These are phyloP conservation scores for Cladosporium sphaerospermum DNA, from an alignment of 2,329 filamentous ascomycete species.

Conservation along the genomic window DNA sequence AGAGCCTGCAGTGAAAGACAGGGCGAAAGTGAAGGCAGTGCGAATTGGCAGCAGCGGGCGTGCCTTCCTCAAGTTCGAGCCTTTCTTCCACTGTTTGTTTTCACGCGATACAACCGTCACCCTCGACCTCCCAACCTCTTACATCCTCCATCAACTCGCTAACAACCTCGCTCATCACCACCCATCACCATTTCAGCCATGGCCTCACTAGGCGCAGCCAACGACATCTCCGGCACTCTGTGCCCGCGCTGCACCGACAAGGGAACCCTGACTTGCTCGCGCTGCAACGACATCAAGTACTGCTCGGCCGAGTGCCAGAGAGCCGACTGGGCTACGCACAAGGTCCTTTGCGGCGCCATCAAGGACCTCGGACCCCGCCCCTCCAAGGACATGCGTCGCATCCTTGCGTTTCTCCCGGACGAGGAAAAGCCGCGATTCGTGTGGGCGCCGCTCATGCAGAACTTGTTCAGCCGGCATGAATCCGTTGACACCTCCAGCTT, in stretches of 20 bases:
- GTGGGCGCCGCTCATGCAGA: not conserved
- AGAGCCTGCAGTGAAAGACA: no score
- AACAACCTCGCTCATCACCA: no score
- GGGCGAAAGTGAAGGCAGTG: no score
- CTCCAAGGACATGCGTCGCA: not conserved
- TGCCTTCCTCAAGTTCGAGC: no score
- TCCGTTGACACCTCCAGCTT: not conserved
- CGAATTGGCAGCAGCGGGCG: no score
- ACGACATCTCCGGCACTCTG: not conserved
- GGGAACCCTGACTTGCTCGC: not conserved
- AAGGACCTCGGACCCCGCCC: not conserved
- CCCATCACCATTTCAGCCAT: no score
- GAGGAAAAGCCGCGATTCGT: constrained; percentile 3
- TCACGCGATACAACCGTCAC: no score
- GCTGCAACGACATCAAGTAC: constrained; percentile 7
- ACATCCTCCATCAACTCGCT: no score
- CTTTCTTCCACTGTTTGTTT: no score
- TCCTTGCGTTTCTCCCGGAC: not conserved
- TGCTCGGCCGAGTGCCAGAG: constrained; percentile 11
- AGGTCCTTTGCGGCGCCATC: constrained; percentile 8
- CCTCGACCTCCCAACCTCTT: no score
- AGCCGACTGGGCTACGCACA: constrained; percentile 7
- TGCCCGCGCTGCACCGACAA: constrained; percentile 6
- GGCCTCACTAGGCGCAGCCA: not conserved
- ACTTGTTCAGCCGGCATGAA: not conserved